Conservation (phyloP, 2,329 filamentous ascomycete species). For the Coniochaeta hoffmannii region DNA sequence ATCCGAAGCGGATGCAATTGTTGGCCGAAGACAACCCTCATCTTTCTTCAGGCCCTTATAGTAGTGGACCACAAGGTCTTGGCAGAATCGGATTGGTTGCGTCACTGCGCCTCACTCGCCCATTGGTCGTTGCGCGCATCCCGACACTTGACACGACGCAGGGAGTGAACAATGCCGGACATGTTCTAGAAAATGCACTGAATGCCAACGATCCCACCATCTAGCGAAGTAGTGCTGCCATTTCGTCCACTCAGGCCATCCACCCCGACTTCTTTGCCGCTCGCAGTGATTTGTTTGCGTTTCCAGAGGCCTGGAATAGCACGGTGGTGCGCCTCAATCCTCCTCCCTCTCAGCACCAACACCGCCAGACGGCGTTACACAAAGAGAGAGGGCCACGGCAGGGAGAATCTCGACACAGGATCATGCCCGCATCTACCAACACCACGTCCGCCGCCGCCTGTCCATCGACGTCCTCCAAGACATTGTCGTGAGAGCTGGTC, state of each 20-base stretch:
- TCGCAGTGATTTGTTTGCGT: not conserved
- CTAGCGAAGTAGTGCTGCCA: not conserved
- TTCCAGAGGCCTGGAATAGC: not conserved
- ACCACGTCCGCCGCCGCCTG: not conserved
- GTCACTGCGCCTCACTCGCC: not conserved
- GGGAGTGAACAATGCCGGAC: not conserved
- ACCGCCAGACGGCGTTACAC: not conserved
- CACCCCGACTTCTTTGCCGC: not conserved
- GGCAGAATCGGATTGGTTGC: not conserved
- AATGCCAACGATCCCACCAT: conserved; percentile 1
- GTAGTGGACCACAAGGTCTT: not conserved
- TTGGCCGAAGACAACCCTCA: no score
- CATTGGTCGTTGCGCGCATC: not conserved
- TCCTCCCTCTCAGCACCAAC: not conserved
- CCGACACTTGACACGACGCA: not conserved
- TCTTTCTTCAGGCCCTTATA: not conserved
- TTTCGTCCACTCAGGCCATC: not conserved
- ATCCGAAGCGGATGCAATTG: no score
- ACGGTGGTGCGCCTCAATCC: not conserved
- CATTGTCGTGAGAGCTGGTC: not conserved
- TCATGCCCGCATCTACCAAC: not conserved
- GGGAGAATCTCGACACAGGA: not conserved
- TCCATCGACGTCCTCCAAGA: not conserved
- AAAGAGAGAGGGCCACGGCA: not conserved
- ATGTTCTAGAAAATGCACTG: conserved; percentile 1